phyloP scores from a whole-genome alignment of 352 stramenopile genomes.

The Thalassiosira hispida region DNA sequence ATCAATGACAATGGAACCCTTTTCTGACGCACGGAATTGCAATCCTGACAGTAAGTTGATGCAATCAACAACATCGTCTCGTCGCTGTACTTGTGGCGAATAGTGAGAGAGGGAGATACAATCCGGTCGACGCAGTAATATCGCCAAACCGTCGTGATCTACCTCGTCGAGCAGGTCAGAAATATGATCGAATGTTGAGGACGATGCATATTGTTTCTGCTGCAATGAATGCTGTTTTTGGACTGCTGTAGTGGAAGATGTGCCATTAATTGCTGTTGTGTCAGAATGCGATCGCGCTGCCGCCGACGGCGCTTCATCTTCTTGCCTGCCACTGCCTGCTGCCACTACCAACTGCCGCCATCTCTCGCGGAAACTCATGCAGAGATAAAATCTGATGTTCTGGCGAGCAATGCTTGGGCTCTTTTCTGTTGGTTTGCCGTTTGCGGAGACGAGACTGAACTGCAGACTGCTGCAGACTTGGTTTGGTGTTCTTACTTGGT shows the following conservation, averaged over 20 bases:
- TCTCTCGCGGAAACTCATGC: conserved; percentile 6
- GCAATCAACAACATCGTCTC: neutral
- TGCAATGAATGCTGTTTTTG: neutral
- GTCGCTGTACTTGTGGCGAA: neutral
- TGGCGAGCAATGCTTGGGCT: too few relatives aligned
- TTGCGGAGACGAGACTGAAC: too few relatives aligned
- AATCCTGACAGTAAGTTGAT: conserved; percentile 24
- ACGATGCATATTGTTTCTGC: neutral
- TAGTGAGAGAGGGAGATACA: conserved; percentile 20
- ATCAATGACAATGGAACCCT: conserved; percentile 6
- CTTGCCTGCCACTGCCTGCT: neutral
- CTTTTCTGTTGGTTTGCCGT: too few relatives aligned
- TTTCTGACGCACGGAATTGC: neutral
- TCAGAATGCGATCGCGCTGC: neutral
- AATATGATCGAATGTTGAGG: neutral
- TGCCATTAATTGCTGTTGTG: too few relatives aligned
- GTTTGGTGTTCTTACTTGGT: too few relatives aligned
- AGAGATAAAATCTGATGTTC: too few relatives aligned
- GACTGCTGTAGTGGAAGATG: neutral
- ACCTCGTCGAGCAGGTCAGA: conserved; percentile 7
- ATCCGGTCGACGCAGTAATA: conserved; percentile 17
- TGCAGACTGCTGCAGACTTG: too few relatives aligned
- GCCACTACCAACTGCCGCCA: conserved; percentile 5
- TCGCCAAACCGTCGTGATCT: conserved; percentile 11
- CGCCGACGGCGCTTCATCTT: conserved; percentile 4